A percentile compares a stretch with the other conserved stretches of the same genome.
Conservation (phyloP, 2,329 filamentous ascomycete species). For the Alternaria infectoria region DNA sequence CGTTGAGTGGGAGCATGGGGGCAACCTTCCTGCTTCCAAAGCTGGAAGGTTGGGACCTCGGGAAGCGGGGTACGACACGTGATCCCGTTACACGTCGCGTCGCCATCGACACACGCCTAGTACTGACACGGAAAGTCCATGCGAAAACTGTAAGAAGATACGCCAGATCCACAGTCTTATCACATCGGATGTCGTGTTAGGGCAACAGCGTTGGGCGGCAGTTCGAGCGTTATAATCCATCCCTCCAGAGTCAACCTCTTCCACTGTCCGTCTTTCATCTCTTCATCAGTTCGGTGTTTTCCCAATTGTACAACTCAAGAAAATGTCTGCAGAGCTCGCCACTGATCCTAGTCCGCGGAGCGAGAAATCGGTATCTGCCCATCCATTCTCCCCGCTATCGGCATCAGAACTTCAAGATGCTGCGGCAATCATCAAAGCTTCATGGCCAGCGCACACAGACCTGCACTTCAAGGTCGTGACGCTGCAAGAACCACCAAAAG, state of each 20-base stretch:
- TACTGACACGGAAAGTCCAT: conserved; percentile 31
- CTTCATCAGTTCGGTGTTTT: neutral
- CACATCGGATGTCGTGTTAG: conserved; percentile 10
- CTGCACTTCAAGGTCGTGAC: conserved; percentile 72
- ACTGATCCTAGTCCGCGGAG: conserved; percentile 26
- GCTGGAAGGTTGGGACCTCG: neutral
- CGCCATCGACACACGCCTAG: conserved; percentile 15
- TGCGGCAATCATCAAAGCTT: conserved; percentile 56
- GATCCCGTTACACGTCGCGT: conserved; percentile 4
- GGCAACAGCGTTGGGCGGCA: conserved; percentile 4
- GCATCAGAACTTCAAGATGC: conserved; percentile 63
- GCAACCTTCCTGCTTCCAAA: neutral
- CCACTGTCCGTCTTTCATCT: neutral
- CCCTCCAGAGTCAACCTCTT: neutral
- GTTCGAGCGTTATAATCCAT: neutral
- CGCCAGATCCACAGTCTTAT: conserved; percentile 30
- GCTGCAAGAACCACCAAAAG: conserved; percentile 69
- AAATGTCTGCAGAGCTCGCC: conserved; percentile 41
- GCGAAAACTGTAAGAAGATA: conserved; percentile 24
- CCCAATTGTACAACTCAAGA: neutral
- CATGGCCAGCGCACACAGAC: conserved; percentile 63
- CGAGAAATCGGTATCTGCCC: conserved; percentile 42
- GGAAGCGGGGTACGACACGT: conserved; percentile 21
- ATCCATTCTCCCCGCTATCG: conserved; percentile 67
- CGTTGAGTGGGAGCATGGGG: neutral